These are phyloP conservation scores for Exophiala sp. DNA, from an alignment of 2,329 filamentous ascomycete genomes.

Conservation along the genomic window DNA sequence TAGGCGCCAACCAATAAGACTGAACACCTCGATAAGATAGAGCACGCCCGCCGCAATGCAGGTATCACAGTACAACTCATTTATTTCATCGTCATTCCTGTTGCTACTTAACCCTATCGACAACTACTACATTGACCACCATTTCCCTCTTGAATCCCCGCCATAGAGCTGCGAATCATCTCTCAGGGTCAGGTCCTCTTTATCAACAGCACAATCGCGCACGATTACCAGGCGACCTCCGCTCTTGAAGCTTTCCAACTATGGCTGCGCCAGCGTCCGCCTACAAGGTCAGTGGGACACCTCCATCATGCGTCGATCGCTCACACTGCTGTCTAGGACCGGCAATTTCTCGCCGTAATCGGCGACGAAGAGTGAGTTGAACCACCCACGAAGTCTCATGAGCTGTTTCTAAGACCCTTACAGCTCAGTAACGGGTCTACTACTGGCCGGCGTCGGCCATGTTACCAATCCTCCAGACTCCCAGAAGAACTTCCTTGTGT, in stretches of 20 bases:
- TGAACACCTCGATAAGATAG: too few relatives aligned
- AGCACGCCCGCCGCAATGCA: too few relatives aligned
- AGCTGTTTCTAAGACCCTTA: too few relatives aligned
- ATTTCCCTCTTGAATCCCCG: background rate
- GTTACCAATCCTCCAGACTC: constrained; percentile 83
- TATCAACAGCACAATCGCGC: background rate
- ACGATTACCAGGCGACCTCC: background rate
- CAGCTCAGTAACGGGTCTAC: constrained; percentile 91
- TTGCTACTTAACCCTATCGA: background rate
- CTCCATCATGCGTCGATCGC: background rate
- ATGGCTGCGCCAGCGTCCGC: constrained; percentile 61
- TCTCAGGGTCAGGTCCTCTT: background rate
- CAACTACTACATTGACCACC: too few relatives aligned
- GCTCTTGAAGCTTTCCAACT: constrained; percentile 15
- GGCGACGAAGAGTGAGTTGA: constrained; percentile 74
- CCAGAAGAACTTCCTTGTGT: constrained; percentile 97
- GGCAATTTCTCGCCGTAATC: constrained; percentile 95
- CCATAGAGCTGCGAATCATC: background rate
- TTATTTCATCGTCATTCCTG: too few relatives aligned
- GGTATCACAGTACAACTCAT: too few relatives aligned
- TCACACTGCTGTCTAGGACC: constrained; percentile 55
- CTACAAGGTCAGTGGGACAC: constrained; percentile 48
- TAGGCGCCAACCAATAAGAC: too few relatives aligned
- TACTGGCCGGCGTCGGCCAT: constrained; percentile 94
- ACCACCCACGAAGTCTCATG: too few relatives aligned